Evolutionary conservation across 2,329 filamentous ascomycete species (phyloP), one percentile per base, ranked within the genome.

Genomic region (Plectosphaerella sp.): DNA sequence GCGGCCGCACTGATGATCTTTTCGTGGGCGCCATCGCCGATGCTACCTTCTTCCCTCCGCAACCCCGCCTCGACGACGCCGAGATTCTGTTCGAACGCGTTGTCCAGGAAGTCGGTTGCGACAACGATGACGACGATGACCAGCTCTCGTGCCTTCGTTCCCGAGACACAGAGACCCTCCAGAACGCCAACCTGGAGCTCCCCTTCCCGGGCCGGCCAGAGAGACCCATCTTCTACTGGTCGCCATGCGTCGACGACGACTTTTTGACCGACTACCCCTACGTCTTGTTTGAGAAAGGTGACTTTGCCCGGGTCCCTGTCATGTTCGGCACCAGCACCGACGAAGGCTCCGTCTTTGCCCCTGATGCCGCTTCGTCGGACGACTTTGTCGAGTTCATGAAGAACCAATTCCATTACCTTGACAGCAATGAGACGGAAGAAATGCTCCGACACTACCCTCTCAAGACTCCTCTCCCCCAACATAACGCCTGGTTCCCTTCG

Each of bases 31-130:
- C 65, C 51, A 71, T 78, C 16, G 63, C 69, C 20, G 72, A 80
- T 59, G 76, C 75, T 12, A 62, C 74, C 6, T 81, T 80, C 62
- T 74, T 77, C 58, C 78, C 77, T 6, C 67, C 73, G 1, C 76
- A 78, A 53, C 74, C 73, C 0, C 63, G 61, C 6, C 66, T 76
- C 1, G 48, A 60, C 1, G 72, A 78, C 41, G 65, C 78, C 4
- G 73, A 78, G 59, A 78, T 72, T 57, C 76, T 79, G 59, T 78
- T 75, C 55, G 64, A 74, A 52, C 59, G 67, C 14, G 59, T 72
- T 12, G 54, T 69, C 5, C 56, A 59, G 15, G 62, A 67, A 35
- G 66, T 67, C 0, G 67, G 67, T 9, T 79, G 76, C 52, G 52
- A 54, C 18, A 53, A 54, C n/a, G 59, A 55, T 2, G 47, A 59